phyloP scores from a whole-genome alignment of 768 basidiomycete genomes.

The Auriscalpium microsporum region DNA sequence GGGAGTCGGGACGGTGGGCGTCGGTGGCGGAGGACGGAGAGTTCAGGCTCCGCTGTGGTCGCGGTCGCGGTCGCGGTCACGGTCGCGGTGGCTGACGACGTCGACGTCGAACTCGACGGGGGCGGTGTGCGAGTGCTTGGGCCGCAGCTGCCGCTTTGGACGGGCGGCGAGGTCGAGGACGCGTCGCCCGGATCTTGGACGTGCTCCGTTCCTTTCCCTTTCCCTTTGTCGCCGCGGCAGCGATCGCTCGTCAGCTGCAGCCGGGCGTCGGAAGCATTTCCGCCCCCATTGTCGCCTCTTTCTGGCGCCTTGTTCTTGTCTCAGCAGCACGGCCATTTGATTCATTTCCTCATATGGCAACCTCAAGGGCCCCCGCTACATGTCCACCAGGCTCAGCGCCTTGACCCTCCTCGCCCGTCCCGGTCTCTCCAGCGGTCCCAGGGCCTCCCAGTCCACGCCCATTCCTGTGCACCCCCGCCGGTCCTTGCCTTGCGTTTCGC shows the following conservation, averaged over 20 bases:
- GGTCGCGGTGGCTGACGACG: not conserved
- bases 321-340: not conserved
- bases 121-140: not conserved
- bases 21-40: not conserved
- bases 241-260: no score
- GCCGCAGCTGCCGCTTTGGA: slow-evolving; percentile 11
- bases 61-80: not conserved
- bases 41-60: not conserved
- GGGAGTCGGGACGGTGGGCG: no score
- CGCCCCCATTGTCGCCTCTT: not conserved
- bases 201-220: no score
- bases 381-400: no score
- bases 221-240: not conserved
- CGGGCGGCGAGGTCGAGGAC: no score
- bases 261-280: not conserved
- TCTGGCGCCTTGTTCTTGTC: not conserved
- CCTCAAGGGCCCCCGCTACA: no score
- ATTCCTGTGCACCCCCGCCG: not conserved
- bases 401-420: not conserved
- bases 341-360: slow-evolving; percentile 17
- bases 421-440: no score
- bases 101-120: no score
- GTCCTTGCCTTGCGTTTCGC: not conserved
- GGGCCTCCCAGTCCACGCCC: not conserved
- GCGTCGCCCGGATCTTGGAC: slow-evolving; percentile 2